Evolutionary conservation across 345 rosid genomes (phyloP).

Genomic region (Ceriops zippeliana): DNA sequence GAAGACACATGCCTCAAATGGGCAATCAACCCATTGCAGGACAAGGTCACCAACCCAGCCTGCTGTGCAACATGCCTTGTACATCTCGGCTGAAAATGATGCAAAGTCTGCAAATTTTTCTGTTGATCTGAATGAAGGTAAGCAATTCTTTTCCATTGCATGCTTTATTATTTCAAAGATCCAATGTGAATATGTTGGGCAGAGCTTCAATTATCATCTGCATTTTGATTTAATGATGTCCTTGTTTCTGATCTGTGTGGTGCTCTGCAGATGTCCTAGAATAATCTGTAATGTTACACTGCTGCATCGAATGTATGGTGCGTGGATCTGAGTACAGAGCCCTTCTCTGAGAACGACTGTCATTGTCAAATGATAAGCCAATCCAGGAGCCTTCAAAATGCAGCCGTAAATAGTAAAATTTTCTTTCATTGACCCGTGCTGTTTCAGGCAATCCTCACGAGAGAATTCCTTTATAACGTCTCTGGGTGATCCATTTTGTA

Average conservation of each 20-base stretch:
- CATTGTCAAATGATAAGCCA: constrained; percentile 3
- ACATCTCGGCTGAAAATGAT: too few relatives aligned
- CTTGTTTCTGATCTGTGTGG: neutral
- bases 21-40: constrained; percentile 39
- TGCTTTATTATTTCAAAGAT: neutral
- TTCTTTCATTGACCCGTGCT: neutral
- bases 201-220: neutral
- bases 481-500: constrained; percentile 37
- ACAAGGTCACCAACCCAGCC: constrained; percentile 41
- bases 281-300: constrained; percentile 4
- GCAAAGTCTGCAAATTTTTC: constrained; percentile 35
- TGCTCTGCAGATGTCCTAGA: constrained; percentile 28
- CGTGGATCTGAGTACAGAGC: neutral
- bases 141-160: neutral
- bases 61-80: constrained; percentile 22
- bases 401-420: neutral
- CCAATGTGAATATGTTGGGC: neutral
- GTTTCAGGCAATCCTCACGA: constrained; percentile 8
- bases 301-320: constrained; percentile 2
- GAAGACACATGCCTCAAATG: constrained; percentile 40
- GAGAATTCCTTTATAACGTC: constrained; percentile 9
- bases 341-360: neutral
- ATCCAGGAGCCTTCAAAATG: constrained; percentile 12
- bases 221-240: neutral
- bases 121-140: constrained; percentile 69